These are phyloP conservation scores for Solanum corneliomulleri DNA, from an alignment of 257 asterid species.

Conservation along the genomic window DNA sequence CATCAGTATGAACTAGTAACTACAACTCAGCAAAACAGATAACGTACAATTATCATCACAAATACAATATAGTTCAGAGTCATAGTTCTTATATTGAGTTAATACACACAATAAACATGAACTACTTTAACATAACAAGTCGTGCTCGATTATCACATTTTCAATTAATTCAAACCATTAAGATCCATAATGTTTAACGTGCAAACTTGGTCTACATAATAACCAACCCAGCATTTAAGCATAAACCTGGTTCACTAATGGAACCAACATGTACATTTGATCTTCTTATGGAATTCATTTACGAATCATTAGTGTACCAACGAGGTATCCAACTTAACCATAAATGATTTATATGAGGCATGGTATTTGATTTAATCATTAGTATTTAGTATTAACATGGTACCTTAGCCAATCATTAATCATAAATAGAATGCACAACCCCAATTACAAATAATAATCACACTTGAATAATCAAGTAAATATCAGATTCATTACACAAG, in stretches of 20 bases:
- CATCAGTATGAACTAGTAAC: neutral
- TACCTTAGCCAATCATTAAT: no score
- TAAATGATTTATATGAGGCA: no score
- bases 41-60: neutral
- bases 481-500: neutral
- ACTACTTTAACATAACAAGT: neutral
- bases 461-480: neutral
- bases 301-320: no score
- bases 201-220: neutral
- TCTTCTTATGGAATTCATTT: neutral
- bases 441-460: no score
- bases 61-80: no score
- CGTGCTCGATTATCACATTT: neutral
- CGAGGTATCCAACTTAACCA: neutral
- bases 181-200: neutral
- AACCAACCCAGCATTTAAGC: neutral
- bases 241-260: neutral
- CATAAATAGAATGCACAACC: neutral
- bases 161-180: neutral
- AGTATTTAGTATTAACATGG: neutral
- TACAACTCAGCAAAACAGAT: neutral
- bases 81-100: neutral
- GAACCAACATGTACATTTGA: neutral
- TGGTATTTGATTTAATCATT: neutral
- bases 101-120: neutral